Base-by-base conservation (phyloP, 1,139 yeast species). In the Taphrina flavorubra region DNA sequence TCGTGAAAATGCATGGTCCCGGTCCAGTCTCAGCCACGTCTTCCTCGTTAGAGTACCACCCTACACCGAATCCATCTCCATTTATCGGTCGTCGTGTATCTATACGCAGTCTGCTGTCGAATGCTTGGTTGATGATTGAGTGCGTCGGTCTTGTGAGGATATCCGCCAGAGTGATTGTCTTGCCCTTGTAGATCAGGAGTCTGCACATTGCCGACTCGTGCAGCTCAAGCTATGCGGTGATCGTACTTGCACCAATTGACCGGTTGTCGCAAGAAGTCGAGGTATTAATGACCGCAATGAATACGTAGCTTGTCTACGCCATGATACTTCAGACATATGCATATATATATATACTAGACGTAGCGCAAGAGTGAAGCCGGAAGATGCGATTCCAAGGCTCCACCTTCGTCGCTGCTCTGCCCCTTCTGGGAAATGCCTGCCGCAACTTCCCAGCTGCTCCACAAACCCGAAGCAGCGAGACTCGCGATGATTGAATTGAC, bases 31-130 rank as follows among this genome's bases (percentile, higher is more conserved):
- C 86, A 0, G 80, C 79, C 62, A 86, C 89, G 31, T 74, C 74
- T 7, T 87, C 80, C n/a, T 51, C 65, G n/a, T 60, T 36, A 0
- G 90, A 84, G 76, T 94, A 94, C 79, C 94, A 94, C 0, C 98
- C 98, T 8, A 94, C 96, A 0, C 99, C 99, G 77, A 94, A 94
- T 1, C 99, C 99, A 78, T 94, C 99, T 53, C 99, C 99, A 77
- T 94, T 94, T 73, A 94, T 91, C 3, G 99, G 98, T 69, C 96
- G 86, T 69, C 87, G 67, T 47, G 87, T 87, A 76, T 94, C 99
- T 53, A 94, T 82, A 65, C 99, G 83, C 57, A 94, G 82, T 67
- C 99, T 79, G 42, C 96, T 88, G 77, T 94, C 99, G 75, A 90
- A 94, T 1, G 97, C 90, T 77, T 94, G 99, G 78, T 65, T 65